Percentiles rank a stretch among this genome's conserved stretches.
These are phyloP conservation scores for Calonectria multiphialidica DNA, from an alignment of 2,329 filamentous ascomycete species.

Conservation along the genomic window DNA sequence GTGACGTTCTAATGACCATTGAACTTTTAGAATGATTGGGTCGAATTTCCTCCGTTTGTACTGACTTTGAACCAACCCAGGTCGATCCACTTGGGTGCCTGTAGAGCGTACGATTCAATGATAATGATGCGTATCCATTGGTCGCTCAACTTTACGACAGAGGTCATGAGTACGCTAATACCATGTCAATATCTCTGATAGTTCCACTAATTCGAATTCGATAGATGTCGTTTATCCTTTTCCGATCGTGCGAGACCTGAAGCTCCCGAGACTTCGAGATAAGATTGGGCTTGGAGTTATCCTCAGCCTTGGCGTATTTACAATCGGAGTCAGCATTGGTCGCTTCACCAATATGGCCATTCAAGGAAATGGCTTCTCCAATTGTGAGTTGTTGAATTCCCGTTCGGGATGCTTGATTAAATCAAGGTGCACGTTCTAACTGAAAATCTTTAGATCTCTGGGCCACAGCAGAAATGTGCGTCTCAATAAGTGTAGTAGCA, in stretches of 20 bases:
- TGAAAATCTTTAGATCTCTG: constrained; percentile 24
- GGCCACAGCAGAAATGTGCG: constrained; percentile 30
- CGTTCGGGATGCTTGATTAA: background rate
- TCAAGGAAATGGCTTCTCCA: constrained; percentile 23
- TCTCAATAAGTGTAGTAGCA: constrained; percentile 31
- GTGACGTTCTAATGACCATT: background rate
- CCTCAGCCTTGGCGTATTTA: constrained; percentile 36
- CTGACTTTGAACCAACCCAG: background rate
- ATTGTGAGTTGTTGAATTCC: constrained; percentile 15
- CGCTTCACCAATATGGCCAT: constrained; percentile 34
- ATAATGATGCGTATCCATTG: constrained; percentile 38
- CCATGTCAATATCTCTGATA: too few relatives aligned
- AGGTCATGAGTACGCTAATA: constrained; percentile 33
- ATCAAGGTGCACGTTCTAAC: background rate
- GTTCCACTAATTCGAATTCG: background rate
- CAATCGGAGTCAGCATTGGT: constrained; percentile 35
- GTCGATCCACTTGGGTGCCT: constrained; percentile 11
- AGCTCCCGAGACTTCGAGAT: constrained; percentile 30
- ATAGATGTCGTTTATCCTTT: constrained; percentile 38
- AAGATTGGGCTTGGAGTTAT: constrained; percentile 35
- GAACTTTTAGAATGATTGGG: background rate
- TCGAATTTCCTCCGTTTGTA: background rate
- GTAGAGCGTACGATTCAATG: constrained; percentile 32
- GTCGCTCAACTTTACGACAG: constrained; percentile 37
- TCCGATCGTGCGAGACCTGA: constrained; percentile 33